These are phyloP conservation scores for Chlorella sp. DNA, from an alignment of 139 green algal genomes.

Conservation along the genomic window DNA sequence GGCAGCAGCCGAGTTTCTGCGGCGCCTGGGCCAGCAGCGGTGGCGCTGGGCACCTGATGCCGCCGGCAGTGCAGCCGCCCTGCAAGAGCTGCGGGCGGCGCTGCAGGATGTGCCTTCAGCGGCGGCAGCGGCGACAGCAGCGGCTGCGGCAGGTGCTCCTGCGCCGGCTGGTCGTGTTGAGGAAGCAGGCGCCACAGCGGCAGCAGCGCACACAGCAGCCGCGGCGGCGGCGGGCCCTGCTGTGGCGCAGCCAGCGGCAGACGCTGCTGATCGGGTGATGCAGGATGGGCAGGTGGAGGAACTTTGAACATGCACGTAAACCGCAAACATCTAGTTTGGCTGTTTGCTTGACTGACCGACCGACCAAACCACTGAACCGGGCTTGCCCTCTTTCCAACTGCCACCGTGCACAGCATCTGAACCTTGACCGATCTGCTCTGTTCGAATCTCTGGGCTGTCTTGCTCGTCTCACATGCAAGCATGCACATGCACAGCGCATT, in stretches of 20 bases:
- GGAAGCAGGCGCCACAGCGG: neutral
- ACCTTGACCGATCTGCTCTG: too few relatives aligned
- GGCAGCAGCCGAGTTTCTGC: neutral
- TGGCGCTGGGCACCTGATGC: slow-evolving; percentile 11
- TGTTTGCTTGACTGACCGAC: too few relatives aligned
- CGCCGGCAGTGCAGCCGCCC: neutral
- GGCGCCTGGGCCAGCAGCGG: neutral
- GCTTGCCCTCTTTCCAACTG: too few relatives aligned
- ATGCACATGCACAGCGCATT: too few relatives aligned
- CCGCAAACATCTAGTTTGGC: too few relatives aligned
- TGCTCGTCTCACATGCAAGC: too few relatives aligned
- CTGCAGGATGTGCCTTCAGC: neutral
- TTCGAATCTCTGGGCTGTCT: too few relatives aligned
- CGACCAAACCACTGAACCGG: too few relatives aligned
- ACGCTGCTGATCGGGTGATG: neutral
- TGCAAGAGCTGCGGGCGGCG: neutral
- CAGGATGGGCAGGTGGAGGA: slow-evolving; percentile 1
- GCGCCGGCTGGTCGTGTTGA: neutral
- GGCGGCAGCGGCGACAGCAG: neutral
- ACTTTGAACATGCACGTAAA: neutral
- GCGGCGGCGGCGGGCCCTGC: neutral
- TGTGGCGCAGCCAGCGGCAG: neutral
- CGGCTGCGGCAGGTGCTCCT: neutral
- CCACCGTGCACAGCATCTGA: too few relatives aligned
- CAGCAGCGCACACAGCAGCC: neutral